Percentiles rank a stretch among this genome's conserved stretches.
Conservation (phyloP, 176 grass and related monocot species). For the Bothriochloa decipiens region DNA sequence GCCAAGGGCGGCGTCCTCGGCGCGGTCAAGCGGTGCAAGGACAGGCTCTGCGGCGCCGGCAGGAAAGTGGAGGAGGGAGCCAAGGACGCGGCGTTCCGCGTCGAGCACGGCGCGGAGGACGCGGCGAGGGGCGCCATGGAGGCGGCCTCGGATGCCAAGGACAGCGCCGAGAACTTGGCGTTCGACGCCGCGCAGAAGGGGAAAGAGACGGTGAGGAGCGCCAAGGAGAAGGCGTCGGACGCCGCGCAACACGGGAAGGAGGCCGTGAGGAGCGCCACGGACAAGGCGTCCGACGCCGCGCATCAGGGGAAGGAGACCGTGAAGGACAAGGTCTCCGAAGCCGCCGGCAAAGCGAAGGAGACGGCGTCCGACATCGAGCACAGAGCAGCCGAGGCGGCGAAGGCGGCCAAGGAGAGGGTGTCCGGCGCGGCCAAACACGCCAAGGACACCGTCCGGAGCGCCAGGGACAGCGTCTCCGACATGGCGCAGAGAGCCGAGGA, state of each 20-base stretch:
- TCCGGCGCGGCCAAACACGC: neutral
- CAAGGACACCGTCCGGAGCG: slow-evolving; percentile 26
- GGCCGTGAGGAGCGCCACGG: neutral
- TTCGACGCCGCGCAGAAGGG: slow-evolving; percentile 22
- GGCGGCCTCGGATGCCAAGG: slow-evolving; percentile 19
- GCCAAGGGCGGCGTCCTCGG: slow-evolving; percentile 50
- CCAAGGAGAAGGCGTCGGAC: slow-evolving; percentile 18
- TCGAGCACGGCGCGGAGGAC: slow-evolving; percentile 28
- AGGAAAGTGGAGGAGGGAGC: slow-evolving; percentile 42
- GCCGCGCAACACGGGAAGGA: slow-evolving; percentile 6
- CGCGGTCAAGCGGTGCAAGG: slow-evolving; percentile 53
- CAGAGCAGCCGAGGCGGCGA: neutral
- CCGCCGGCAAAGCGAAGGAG: slow-evolving; percentile 30
- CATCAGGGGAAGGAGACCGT: slow-evolving; percentile 45
- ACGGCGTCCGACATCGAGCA: slow-evolving; percentile 12
- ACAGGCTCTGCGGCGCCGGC: slow-evolving; percentile 45
- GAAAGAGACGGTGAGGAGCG: neutral
- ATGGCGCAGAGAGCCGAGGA: slow-evolving; percentile 40
- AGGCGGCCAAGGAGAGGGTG: slow-evolving; percentile 2
- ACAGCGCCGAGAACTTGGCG: slow-evolving; percentile 40
- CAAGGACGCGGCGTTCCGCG: slow-evolving; percentile 14
- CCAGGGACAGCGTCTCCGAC: slow-evolving; percentile 26
- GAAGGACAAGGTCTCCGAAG: slow-evolving; percentile 33
- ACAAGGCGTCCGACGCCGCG: slow-evolving; percentile 32
- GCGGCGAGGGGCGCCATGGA: slow-evolving; percentile 19